Evolutionary conservation across 1,139 yeast genomes (phyloP), one percentile per base, ranked within the genome.

Genomic region (Yarrowia galli): DNA sequence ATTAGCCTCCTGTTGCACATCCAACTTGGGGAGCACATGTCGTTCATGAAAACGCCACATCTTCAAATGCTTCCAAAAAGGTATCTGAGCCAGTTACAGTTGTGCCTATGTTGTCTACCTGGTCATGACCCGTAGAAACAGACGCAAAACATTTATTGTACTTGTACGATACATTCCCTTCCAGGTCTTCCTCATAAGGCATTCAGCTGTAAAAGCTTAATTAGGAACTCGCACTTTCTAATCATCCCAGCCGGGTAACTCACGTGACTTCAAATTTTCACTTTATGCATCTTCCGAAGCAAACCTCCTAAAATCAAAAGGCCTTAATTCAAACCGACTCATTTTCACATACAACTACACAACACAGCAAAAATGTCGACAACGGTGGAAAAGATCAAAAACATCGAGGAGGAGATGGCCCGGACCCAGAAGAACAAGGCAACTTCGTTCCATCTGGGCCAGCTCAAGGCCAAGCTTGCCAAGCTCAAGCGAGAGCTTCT

Each of bases 381-480:
- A 9, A 91, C 96, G 1, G 96, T 91, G 67, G 97, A 92, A 73
- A 91, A 91, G 70, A 72, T 74, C 71, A 72, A 74, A 69, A 71
- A 69, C 65, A 91, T 95, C 82, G 97, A 93, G 79, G 96, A 89
- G 82, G 98, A 93, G 72, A 86, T 89, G 98, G 93, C 97, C 82
- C 85, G 84, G 75, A 93, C 98, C 75, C 98, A 93, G 77, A 93
- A 93, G 81, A 93, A 93, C 80, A 93, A 92, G 87, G 96, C 95
- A 76, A 93, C 98, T 5, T 90, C 93, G 71, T 95, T 90, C 81
- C 99, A 95, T 83, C 82, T 95, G 84, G 99, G 98, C 76, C 97
- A 92, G 81, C 84, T 95, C 73, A 95, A 96, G 79, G 99, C 99
- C 67, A 95, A 95, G 77, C 82, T 96, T 68, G 99, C 99, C 67